Evolutionary conservation across 345 rosid genomes (phyloP), one percentile per base, ranked within the genome.

Genomic region (Syzygium aqueum): DNA sequence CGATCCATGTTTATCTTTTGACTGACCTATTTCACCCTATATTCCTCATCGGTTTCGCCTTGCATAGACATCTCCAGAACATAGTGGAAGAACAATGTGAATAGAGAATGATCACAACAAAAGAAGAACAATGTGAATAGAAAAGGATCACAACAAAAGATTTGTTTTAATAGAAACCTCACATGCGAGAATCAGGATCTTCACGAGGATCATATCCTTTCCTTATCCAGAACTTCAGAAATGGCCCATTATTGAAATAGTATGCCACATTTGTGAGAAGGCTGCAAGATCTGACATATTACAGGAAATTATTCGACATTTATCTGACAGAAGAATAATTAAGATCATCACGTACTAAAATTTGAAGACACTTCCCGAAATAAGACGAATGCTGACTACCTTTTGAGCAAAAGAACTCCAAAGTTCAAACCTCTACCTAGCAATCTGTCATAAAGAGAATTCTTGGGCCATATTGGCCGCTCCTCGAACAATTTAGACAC

Each of bases 201-300:
- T 90, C 92, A 77, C 98, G 96, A 85, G 99, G 99, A 92, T 97
- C 99, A 88, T 97, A 97, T 90, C 98, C 99, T 92, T 95, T 96
- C 90, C 89, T 95, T 88, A 97, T 96, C 99, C 99, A 97, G 91
- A 97, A 95, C 90, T 94, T 94, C 86, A 89, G 94, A 94, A 93
- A 96, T 51, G 99, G 99, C 87, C 99, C 98, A 86, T 91, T 89
- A 46, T 96, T 94, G 80, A 97, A 97, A 93, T 97, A 97, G 93
- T 97, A 97, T 12, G 98, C 99, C 88, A 94, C 93, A 80, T 94
- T 91, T 88, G 96, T 93, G 73, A 97, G 92, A 91, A 93, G 95
- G 93, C 99, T 95, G 90, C 87, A 91, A 89, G 88, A 86, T 77
- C 89, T 84, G 87, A 88, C 85, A 87, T 87, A 82, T 43, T 77